phyloP scores from a whole-genome alignment of 2,329 filamentous ascomycete species.

The Aspergillus sergii region DNA sequence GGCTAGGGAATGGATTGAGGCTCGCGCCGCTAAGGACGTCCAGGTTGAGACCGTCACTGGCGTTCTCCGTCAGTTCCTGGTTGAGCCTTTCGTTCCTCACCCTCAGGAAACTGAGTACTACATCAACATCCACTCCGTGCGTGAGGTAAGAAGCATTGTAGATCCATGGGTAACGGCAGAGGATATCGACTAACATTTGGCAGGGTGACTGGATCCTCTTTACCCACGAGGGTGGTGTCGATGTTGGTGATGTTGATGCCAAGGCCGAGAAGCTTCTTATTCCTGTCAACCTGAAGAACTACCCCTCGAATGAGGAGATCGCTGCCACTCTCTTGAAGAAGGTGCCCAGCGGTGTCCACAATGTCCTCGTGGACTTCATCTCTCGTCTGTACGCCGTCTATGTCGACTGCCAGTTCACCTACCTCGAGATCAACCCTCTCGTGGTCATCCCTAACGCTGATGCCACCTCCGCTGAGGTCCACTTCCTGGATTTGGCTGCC shows the following conservation, averaged over 20 bases:
- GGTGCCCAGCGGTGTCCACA: slow-evolving; percentile 93
- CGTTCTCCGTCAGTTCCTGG: slow-evolving; percentile 89
- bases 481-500: slow-evolving; percentile 98
- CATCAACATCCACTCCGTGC: slow-evolving; percentile 99
- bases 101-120: slow-evolving; percentile 97
- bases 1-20: slow-evolving; percentile 89
- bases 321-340: slow-evolving; percentile 83
- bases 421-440: slow-evolving; percentile 99
- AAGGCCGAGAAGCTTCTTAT: slow-evolving; percentile 99
- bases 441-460: slow-evolving; percentile 95
- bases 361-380: slow-evolving; percentile 99
- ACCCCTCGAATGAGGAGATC: slow-evolving; percentile 94
- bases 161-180: background rate
- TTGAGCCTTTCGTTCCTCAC: slow-evolving; percentile 98
- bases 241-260: slow-evolving; percentile 97
- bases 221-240: slow-evolving; percentile 98
- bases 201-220: slow-evolving; percentile 99
- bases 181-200: background rate
- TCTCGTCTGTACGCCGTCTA: slow-evolving; percentile 97
- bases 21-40: slow-evolving; percentile 86
- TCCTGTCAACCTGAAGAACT: slow-evolving; percentile 90
- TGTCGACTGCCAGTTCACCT: slow-evolving; percentile 99
- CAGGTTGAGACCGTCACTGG: slow-evolving; percentile 91
- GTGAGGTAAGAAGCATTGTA: slow-evolving; percentile 77
- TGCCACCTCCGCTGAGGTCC: slow-evolving; percentile 87